These are phyloP conservation scores for Kodamaea leandrae DNA, from an alignment of 805 yeast genomes.

Conservation along the genomic window DNA sequence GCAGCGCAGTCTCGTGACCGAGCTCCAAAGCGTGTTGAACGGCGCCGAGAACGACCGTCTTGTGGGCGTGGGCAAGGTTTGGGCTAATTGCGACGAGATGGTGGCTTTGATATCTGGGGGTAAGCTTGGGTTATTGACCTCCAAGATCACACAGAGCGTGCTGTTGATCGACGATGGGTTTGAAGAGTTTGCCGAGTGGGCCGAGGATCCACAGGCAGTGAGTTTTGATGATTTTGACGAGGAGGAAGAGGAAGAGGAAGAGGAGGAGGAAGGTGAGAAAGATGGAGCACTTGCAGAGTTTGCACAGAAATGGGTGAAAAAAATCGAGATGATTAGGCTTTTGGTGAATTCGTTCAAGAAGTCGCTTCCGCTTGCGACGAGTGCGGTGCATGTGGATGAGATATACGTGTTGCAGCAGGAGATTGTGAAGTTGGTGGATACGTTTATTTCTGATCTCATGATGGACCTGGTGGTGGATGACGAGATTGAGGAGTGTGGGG, in stretches of 20 bases:
- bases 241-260: conserved; percentile 16
- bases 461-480: conserved; percentile 43
- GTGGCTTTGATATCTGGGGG: conserved; percentile 45
- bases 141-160: conserved; percentile 44
- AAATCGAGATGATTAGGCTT: conserved; percentile 55
- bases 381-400: conserved; percentile 46
- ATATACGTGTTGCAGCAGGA: conserved; percentile 42
- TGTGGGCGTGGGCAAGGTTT: conserved; percentile 61
- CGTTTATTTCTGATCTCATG: conserved; percentile 56
- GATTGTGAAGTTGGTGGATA: conserved; percentile 52
- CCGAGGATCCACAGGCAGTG: conserved; percentile 53
- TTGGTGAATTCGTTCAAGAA: conserved; percentile 57
- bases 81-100: conserved; percentile 63
- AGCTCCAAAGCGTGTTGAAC: conserved; percentile 25
- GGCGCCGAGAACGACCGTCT: conserved; percentile 41
- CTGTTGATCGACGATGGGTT: conserved; percentile 56
- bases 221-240: conserved; percentile 39
- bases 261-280: conserved; percentile 24
- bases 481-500: conserved; percentile 27
- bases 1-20: conserved; percentile 22
- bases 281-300: conserved; percentile 35
- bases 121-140: conserved; percentile 50
- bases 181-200: conserved; percentile 70
- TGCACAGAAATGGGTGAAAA: conserved; percentile 49
- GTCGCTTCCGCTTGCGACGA: conserved; percentile 48